phyloP scores from a whole-genome alignment of 768 basidiomycete genomes.

The Leucocoprinus leucothites region DNA sequence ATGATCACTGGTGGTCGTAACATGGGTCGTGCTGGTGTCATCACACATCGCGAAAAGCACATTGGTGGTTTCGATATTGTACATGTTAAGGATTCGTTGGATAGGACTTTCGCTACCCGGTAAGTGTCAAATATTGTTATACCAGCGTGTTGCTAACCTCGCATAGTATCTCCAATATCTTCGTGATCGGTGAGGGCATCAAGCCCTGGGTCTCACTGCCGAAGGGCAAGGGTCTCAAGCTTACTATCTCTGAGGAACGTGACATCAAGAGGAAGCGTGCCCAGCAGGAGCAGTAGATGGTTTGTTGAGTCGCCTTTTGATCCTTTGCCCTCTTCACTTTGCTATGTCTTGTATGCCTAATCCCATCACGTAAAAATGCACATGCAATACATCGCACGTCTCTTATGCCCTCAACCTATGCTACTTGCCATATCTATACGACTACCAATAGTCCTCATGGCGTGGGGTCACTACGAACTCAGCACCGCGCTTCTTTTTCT shows the following conservation, averaged over 20 bases:
- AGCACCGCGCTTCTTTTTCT: slow-evolving; percentile 56
- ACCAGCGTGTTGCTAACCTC: no score
- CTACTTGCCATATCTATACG: not conserved
- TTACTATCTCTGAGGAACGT: slow-evolving; percentile 95
- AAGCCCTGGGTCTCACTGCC: slow-evolving; percentile 98
- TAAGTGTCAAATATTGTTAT: slow-evolving; percentile 43
- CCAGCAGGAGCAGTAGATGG: slow-evolving; percentile 52
- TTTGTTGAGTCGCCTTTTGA: slow-evolving; percentile 16
- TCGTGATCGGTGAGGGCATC: slow-evolving; percentile 92
- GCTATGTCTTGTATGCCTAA: slow-evolving; percentile 40
- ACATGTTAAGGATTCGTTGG: slow-evolving; percentile 93
- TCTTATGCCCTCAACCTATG: slow-evolving; percentile 8
- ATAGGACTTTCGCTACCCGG: slow-evolving; percentile 97
- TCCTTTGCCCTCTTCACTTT: slow-evolving; percentile 27
- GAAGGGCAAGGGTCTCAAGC: slow-evolving; percentile 96
- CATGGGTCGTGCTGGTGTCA: slow-evolving; percentile 98
- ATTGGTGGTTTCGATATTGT: slow-evolving; percentile 98
- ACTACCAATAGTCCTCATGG: slow-evolving; percentile 48
- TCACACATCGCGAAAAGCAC: slow-evolving; percentile 96
- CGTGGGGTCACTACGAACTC: slow-evolving; percentile 36
- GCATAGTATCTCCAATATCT: slow-evolving; percentile 89
- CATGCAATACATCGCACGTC: slow-evolving; percentile 26
- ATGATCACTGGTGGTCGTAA: slow-evolving; percentile 99
- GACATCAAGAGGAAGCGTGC: slow-evolving; percentile 86
- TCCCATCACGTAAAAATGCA: slow-evolving; percentile 22